Evolutionary conservation across 2,329 filamentous ascomycete species (phyloP).

Genomic region (Sphaerulina vaccinii): DNA sequence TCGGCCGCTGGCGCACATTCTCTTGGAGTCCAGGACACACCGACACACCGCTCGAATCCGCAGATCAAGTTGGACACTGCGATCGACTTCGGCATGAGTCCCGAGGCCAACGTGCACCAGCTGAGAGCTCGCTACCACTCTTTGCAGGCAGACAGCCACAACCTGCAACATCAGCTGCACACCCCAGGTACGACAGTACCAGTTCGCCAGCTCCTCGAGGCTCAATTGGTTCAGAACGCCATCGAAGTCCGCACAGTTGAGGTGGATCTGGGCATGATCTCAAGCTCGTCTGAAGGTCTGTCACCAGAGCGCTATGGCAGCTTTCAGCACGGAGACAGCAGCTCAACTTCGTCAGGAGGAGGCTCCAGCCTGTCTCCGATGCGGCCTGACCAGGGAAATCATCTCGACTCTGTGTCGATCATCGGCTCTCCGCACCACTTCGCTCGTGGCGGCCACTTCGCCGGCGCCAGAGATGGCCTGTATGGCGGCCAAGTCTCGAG

Average conservation of each 20-base stretch:
- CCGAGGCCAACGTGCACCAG: not conserved
- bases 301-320: conserved; percentile 15
- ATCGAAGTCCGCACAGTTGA: conserved; percentile 15
- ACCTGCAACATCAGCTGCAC: not conserved
- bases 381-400: conserved; percentile 11
- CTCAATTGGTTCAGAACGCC: conserved; percentile 7
- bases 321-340: conserved; percentile 2
- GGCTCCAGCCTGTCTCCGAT: conserved; percentile 14
- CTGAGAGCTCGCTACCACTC: conserved; percentile 15
- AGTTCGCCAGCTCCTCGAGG: not conserved
- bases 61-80: not conserved
- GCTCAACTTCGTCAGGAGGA: conserved; percentile 9
- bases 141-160: conserved; percentile 15
- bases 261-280: conserved; percentile 1
- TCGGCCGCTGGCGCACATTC: not conserved
- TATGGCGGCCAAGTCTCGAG: not conserved
- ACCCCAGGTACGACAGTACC: not conserved
- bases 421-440: conserved; percentile 10
- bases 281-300: not conserved
- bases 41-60: not conserved
- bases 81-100: not conserved
- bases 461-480: not conserved
- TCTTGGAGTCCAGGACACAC: not conserved
- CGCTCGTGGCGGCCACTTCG: not conserved
- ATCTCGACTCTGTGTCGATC: conserved; percentile 11